phyloP scores from a whole-genome alignment of 2,329 filamentous ascomycete genomes.

The Xylaria hypoxylon region DNA sequence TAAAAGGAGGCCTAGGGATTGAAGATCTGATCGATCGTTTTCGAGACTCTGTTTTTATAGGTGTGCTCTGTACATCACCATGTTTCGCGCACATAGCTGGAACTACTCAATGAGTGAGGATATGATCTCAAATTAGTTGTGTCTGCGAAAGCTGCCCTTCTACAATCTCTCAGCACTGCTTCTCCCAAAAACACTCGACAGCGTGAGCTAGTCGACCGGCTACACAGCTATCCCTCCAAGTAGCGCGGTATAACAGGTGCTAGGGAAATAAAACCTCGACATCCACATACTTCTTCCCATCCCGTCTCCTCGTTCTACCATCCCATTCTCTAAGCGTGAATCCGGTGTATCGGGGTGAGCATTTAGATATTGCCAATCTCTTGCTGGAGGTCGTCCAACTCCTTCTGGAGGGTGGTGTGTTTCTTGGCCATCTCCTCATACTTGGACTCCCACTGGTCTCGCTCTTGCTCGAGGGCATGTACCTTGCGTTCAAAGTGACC shows the following conservation, averaged over 20 bases:
- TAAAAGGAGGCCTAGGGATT: constrained; percentile 49
- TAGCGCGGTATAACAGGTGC: constrained; percentile 42
- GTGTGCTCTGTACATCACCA: constrained; percentile 34
- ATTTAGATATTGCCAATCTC: constrained; percentile 93
- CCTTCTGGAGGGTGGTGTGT: constrained; percentile 85
- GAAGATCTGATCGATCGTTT: constrained; percentile 43
- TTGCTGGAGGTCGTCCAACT: constrained; percentile 78
- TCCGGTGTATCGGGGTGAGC: constrained; percentile 19
- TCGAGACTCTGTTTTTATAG: constrained; percentile 40
- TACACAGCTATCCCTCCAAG: constrained; percentile 36
- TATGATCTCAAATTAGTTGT: constrained; percentile 30
- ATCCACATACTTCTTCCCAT: constrained; percentile 17
- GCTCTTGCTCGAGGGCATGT: constrained; percentile 90
- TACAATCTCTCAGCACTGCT: constrained; percentile 24
- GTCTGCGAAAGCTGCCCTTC: constrained; percentile 32
- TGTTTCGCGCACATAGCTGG: constrained; percentile 22
- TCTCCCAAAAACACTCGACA: constrained; percentile 32
- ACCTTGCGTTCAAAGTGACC: constrained; percentile 99
- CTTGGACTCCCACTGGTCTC: constrained; percentile 96
- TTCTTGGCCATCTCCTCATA: constrained; percentile 98
- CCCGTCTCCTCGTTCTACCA: constrained; percentile 9
- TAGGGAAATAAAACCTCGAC: constrained; percentile 41
- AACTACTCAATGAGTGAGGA: constrained; percentile 22
- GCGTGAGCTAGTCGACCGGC: constrained; percentile 41
- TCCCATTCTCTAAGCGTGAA: constrained; percentile 14